A percentile compares a stretch with the other conserved stretches of the same genome.
Evolutionary conservation across 2,329 filamentous ascomycete genomes (phyloP).

Genomic region (Fusarium zealandicum): DNA sequence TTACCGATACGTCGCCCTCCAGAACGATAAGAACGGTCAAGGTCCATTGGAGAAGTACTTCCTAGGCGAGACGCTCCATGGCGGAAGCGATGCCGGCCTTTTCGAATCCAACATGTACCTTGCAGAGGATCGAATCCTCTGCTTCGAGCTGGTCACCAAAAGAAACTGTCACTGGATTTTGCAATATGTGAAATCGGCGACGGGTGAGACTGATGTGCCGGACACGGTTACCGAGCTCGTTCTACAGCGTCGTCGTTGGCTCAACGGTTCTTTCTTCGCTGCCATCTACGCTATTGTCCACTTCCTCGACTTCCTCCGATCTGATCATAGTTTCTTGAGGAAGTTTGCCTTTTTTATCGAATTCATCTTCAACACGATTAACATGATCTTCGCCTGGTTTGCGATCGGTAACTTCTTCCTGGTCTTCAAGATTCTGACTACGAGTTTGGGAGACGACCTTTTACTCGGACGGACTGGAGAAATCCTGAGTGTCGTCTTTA

Average conservation of each 20-base stretch:
- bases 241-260: constrained; percentile 92
- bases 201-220: constrained; percentile 95
- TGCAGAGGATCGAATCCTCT: constrained; percentile 97
- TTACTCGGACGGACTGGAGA: constrained; percentile 80
- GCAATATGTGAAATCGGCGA: constrained; percentile 98
- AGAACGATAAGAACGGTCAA: constrained; percentile 94
- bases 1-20: constrained; percentile 91
- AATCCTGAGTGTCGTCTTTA: constrained; percentile 87
- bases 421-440: constrained; percentile 95
- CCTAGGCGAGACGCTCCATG: constrained; percentile 93
- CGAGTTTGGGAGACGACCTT: constrained; percentile 73
- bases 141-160: constrained; percentile 97
- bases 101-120: constrained; percentile 99
- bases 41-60: constrained; percentile 97
- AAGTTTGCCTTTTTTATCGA: constrained; percentile 92
- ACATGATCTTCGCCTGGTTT: constrained; percentile 99
- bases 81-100: constrained; percentile 87
- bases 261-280: constrained; percentile 98
- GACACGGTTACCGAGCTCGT: constrained; percentile 95
- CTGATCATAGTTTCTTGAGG: constrained; percentile 84
- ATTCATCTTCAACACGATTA: constrained; percentile 92
- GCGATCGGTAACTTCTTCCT: constrained; percentile 98
- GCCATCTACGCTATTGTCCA: constrained; percentile 94
- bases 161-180: constrained; percentile 97
- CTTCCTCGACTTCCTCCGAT: constrained; percentile 95